phyloP scores from a whole-genome alignment of 2,329 filamentous ascomycete genomes.

The Diaporthe velutina region DNA sequence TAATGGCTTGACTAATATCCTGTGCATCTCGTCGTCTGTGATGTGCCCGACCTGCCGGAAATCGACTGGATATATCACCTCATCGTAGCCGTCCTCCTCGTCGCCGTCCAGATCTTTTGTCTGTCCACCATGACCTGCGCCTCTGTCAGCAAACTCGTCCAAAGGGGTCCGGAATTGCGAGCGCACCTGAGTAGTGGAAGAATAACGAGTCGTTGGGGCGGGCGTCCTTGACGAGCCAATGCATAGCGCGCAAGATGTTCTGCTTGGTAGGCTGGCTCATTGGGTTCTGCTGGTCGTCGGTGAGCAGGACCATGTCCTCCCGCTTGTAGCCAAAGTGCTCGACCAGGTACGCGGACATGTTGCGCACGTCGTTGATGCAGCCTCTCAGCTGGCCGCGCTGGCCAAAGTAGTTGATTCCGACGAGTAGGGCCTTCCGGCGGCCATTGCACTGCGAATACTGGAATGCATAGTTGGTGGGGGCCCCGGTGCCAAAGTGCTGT shows the following conservation, averaged over 20 bases:
- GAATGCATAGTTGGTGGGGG: slow-evolving; percentile 84
- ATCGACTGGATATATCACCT: slow-evolving; percentile 87
- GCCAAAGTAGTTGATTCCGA: slow-evolving; percentile 97
- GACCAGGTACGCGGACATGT: slow-evolving; percentile 93
- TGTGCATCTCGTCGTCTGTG: slow-evolving; percentile 86
- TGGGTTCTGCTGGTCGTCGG: slow-evolving; percentile 95
- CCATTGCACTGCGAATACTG: slow-evolving; percentile 94
- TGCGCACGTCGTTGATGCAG: slow-evolving; percentile 97
- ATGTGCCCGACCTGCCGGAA: slow-evolving; percentile 85
- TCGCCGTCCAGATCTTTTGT: slow-evolving; percentile 84
- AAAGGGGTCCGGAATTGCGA: background rate
- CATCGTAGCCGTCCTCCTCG: slow-evolving; percentile 85
- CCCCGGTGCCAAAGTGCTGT: slow-evolving; percentile 83
- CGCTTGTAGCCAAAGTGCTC: slow-evolving; percentile 92
- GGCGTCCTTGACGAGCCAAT: slow-evolving; percentile 96
- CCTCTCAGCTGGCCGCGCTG: slow-evolving; percentile 91
- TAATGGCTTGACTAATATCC: slow-evolving; percentile 74
- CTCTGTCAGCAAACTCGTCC: background rate
- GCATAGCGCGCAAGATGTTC: slow-evolving; percentile 96
- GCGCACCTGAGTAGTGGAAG: slow-evolving; percentile 93
- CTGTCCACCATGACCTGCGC: slow-evolving; percentile 82
- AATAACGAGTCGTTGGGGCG: slow-evolving; percentile 94
- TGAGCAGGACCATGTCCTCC: slow-evolving; percentile 97
- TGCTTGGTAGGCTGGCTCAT: slow-evolving; percentile 98
- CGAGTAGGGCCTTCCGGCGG: slow-evolving; percentile 87